Base-by-base conservation (phyloP, 2,329 filamentous ascomycete genomes). In the Chrysoporthe deuterocubensis region DNA sequence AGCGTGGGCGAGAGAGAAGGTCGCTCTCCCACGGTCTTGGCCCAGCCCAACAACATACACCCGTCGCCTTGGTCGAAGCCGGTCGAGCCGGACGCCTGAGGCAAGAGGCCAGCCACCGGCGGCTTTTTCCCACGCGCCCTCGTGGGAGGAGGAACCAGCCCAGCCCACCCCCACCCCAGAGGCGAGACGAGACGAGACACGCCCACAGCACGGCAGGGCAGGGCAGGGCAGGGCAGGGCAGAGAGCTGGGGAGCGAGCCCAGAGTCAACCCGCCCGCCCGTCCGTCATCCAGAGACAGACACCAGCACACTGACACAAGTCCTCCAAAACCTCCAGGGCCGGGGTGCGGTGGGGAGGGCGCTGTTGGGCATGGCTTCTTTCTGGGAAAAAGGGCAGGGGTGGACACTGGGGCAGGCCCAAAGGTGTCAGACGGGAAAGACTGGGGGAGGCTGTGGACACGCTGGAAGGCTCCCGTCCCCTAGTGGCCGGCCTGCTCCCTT, bases 391-490 rank as follows among this genome's bases (percentile, higher is more conserved):
- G 37, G 58, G n/a, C 43, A 26, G 26, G 43, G 40, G 16, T 16
- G 14, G 32, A 5, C 11, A 46, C 54, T 57, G 54, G 32, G 32
- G 54, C 26, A 57, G 14, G 32, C 54, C 54, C 54, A 40, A 40
- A 57, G 34, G 16, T 61, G 58, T 61, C 58, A 61, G 21, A 48
- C 58, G 58, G 58, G 58, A 32, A 46, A 44, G 42, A 61, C 58
- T 61, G 58, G 58, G 58, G 58, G 18, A 46, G 58, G 58, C 58
- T 61, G 58, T 37, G 58, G 26, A 46, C 48, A 52, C 48, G 3
- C 48, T 26, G 21, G 46, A 13, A 26, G 21, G 9, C 32, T 54
- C 50, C 50, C 50, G 50, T 54, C 21, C 7, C 16, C 26, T 13
- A 34, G 50, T 54, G 50, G 54, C 26, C 37, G 5, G 7, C 32